Percentiles rank a stretch among this genome's conserved stretches.
phyloP scores from a whole-genome alignment of 1,139 yeast species.

The Suhomyces chickasaworum region DNA sequence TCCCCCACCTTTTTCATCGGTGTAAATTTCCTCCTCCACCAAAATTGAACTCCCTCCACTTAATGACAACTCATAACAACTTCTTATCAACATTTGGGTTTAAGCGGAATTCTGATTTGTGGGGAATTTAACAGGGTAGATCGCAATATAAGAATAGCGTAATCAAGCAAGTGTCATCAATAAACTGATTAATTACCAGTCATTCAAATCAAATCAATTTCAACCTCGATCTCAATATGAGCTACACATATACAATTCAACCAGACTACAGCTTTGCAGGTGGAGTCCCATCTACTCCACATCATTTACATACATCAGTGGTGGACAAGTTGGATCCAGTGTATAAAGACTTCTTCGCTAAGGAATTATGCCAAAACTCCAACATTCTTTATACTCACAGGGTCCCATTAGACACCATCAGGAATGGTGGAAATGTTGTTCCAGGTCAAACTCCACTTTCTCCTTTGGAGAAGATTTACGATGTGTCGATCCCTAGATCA shows the following conservation, averaged over 20 bases:
- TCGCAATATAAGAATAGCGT: not conserved
- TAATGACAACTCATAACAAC: not conserved
- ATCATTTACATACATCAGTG: constrained; percentile 27
- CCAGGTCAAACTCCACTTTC: constrained; percentile 43
- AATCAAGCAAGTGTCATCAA: not conserved
- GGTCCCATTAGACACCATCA: constrained; percentile 36
- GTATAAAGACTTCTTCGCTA: constrained; percentile 38
- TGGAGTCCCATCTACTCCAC: constrained; percentile 27
- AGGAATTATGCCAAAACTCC: constrained; percentile 30
- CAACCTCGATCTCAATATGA: not conserved
- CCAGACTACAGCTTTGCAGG: constrained; percentile 30
- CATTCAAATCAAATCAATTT: not conserved
- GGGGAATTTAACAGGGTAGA: not conserved
- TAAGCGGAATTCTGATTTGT: not conserved
- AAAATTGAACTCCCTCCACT: not conserved
- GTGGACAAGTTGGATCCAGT: constrained; percentile 31
- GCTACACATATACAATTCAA: constrained; percentile 11
- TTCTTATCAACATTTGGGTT: not conserved
- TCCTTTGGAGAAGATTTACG: constrained; percentile 31
- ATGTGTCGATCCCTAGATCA: constrained; percentile 39
- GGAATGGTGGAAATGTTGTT: constrained; percentile 49
- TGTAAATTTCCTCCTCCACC: not conserved
- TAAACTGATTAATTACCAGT: not conserved
- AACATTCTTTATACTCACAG: constrained; percentile 45
- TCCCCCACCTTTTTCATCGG: too few relatives aligned